A percentile compares a stretch with the other conserved stretches of the same genome.
Conservation (phyloP, 2,329 filamentous ascomycete genomes). For the Pseudogymnoascus sp. region DNA sequence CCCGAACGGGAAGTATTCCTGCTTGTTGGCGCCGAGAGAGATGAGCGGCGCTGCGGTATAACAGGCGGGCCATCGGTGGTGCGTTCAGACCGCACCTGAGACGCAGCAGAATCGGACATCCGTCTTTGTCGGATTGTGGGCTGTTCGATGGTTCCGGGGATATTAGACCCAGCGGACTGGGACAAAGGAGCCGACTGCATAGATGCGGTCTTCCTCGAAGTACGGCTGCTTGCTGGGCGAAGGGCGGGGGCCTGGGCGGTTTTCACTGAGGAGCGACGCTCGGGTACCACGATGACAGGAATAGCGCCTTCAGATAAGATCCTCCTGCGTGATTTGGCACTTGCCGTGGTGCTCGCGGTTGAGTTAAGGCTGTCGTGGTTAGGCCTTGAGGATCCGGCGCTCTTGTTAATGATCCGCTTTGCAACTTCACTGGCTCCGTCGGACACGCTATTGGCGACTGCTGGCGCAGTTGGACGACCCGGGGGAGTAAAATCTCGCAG, state of each 20-base stretch:
- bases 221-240: conserved; percentile 52
- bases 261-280: conserved; percentile 42
- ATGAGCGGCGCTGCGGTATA: conserved; percentile 50
- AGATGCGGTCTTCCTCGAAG: conserved; percentile 43
- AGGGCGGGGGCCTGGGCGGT: conserved; percentile 45
- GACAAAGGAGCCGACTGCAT: conserved; percentile 39
- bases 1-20: conserved; percentile 45
- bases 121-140: conserved; percentile 17
- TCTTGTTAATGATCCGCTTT: conserved; percentile 1
- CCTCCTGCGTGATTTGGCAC: conserved; percentile 47
- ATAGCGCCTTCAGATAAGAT: conserved; percentile 52
- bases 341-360: conserved; percentile 41
- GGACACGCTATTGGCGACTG: background rate
- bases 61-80: conserved; percentile 53
- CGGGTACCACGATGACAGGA: conserved; percentile 54
- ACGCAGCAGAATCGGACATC: conserved; percentile 26
- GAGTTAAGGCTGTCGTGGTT: conserved; percentile 34
- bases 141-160: conserved; percentile 37
- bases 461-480: conserved; percentile 19
- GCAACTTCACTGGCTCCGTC: background rate
- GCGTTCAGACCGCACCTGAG: conserved; percentile 27
- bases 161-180: conserved; percentile 35
- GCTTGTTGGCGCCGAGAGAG: conserved; percentile 54
- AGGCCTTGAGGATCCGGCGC: background rate
- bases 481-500: conserved; percentile 38